Base-by-base conservation (phyloP, 768 basidiomycete genomes). In the Leccinum rimulosum region DNA sequence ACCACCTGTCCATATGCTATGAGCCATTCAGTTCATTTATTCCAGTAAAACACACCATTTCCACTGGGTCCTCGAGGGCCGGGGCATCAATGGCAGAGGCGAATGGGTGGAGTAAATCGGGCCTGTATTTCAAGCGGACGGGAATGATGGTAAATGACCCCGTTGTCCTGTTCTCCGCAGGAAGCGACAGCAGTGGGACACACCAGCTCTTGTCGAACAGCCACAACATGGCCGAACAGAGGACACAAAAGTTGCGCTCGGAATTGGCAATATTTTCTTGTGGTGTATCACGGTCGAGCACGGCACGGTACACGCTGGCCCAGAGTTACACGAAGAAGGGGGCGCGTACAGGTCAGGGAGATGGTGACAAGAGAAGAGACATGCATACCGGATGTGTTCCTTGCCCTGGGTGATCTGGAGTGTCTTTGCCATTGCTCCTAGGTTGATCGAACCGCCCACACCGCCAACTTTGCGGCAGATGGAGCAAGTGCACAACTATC, bases 401-500 rank as follows among this genome's bases (percentile, higher is more conserved):
- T 82, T 76, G 1, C 86, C 86, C 35, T 73, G 63, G 53, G 80
- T 76, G 45, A 88, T 67, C 43, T 80, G 71, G 51, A 88, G 71
- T 0, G 83, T 83, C 1, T 82, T 68, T 14, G 74, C 75, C 50
- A 80, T 72, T 1, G 79, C 87, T 25, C 84, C 82, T n/a, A 88
- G 80, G 61, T 88, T 88, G 68, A 88, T 79, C 2, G 85, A 83
- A 0, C 87, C 86, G 12, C 86, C 84, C 0, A 73, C 73, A 14
- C 87, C 87, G 40, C 86, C 86, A 10, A 86, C 84, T 69, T 88
- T 88, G 58, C 87, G 82, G 66, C 87, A 88, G 61, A 88, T 87
- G 35, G 85, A 87, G 67, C 87, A 88, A 6, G 83, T 54, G 64
- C 87, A 88, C 33, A 88, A 68, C 82, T 86, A 59, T 6, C 15